Evolutionary conservation across 192 early-diverging fungal species (phyloP).

Genomic region (Entophlyctis helioformis): DNA sequence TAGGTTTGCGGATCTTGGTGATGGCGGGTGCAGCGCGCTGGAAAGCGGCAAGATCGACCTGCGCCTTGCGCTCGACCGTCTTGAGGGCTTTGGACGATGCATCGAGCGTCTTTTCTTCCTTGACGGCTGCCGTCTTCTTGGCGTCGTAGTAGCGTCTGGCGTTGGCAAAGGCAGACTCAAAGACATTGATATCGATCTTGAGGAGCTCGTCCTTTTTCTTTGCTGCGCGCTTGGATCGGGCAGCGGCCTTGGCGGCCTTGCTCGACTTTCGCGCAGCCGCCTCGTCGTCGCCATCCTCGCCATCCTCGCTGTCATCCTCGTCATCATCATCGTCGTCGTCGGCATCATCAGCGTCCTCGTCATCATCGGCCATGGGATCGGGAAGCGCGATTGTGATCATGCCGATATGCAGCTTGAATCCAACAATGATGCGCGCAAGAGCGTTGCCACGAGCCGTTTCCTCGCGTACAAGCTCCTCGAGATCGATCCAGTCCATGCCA

Average conservation of each 20-base stretch:
- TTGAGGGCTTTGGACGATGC: slow-evolving; percentile 78
- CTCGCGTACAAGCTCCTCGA: slow-evolving; percentile 74
- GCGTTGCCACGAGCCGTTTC: slow-evolving; percentile 68
- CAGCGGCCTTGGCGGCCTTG: slow-evolving; percentile 12
- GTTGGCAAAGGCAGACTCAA: slow-evolving; percentile 77
- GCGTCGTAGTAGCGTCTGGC: slow-evolving; percentile 79
- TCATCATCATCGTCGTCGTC: slow-evolving; percentile 40
- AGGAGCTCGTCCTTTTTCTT: slow-evolving; percentile 2
- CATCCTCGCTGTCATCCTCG: slow-evolving; percentile 22
- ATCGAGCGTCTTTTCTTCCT: slow-evolving; percentile 82
- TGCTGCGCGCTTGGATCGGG: slow-evolving; percentile 22
- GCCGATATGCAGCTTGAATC: slow-evolving; percentile 67
- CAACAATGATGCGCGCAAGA: slow-evolving; percentile 63
- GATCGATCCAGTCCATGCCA: slow-evolving; percentile 94
- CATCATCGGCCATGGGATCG: slow-evolving; percentile 15
- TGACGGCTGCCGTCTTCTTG: slow-evolving; percentile 70
- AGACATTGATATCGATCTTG: slow-evolving; percentile 81
- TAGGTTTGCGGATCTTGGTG: slow-evolving; percentile 76
- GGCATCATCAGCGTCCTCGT: slow-evolving; percentile 26
- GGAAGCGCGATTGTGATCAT: slow-evolving; percentile 59
- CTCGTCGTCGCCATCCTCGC: too few relatives aligned
- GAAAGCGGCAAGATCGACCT: slow-evolving; percentile 63
- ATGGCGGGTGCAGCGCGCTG: slow-evolving; percentile 60
- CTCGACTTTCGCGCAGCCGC: slow-evolving; percentile 17
- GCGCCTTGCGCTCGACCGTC: slow-evolving; percentile 83